Percentiles rank a stretch among this genome's conserved stretches.
Evolutionary conservation across 306 rosid genomes (phyloP).

Genomic region (Citrullus mucosospermus): DNA sequence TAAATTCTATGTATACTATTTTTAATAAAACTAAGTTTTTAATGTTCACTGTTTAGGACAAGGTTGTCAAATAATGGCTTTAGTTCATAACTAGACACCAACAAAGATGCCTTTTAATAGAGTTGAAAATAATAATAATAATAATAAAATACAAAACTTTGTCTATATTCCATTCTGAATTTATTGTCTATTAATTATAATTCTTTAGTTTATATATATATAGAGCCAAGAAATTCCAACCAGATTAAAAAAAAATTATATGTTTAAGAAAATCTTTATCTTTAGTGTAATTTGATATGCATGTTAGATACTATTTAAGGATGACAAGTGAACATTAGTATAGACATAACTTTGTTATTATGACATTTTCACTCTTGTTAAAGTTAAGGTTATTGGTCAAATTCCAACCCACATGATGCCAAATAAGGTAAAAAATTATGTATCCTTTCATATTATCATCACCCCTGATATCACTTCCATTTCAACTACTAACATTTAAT

Average conservation of each 20-base stretch:
- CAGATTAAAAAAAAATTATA: neutral
- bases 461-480: too few species aligned
- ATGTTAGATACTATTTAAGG: too few species aligned
- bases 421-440: too few species aligned
- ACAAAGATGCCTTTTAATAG: neutral
- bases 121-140: neutral
- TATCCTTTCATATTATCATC: too few species aligned
- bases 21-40: neutral
- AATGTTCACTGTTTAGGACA: neutral
- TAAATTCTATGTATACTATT: neutral
- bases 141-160: neutral
- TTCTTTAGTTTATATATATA: neutral
- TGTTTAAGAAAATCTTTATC: neutral
- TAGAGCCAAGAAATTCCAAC: neutral
- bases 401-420: too few species aligned
- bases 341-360: neutral
- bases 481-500: too few species aligned
- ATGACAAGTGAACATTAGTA: too few species aligned
- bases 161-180: neutral
- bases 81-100: neutral
- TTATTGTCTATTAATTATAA: neutral
- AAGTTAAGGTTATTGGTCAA: neutral
- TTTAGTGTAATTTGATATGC: too few species aligned
- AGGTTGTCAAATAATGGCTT: neutral
- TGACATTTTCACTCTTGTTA: neutral